Evolutionary conservation across 75 land plant genomes (phyloP).

Genomic region (Picea glauca): DNA sequence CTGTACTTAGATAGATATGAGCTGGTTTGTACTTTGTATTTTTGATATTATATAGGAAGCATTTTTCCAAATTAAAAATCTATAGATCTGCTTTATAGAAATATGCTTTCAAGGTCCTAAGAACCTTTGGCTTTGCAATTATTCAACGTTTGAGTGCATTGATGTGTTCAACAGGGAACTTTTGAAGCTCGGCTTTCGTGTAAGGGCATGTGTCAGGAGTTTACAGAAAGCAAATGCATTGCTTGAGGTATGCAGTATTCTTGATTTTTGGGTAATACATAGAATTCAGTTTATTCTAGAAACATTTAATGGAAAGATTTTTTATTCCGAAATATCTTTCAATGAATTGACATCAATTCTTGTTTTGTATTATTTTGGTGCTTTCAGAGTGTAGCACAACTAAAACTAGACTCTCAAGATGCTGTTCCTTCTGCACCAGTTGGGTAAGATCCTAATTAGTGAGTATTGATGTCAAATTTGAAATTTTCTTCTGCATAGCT

Average conservation of each 20-base stretch:
- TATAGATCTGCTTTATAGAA: too few relatives aligned
- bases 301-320: not conserved
- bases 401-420: slow-evolving; percentile 28
- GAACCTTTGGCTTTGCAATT: too few relatives aligned
- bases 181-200: slow-evolving; percentile 79
- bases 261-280: not conserved
- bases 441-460: not conserved
- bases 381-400: slow-evolving; percentile 47
- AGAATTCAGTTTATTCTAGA: not conserved
- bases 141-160: not conserved
- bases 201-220: slow-evolving; percentile 80
- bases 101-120: too few relatives aligned
- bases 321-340: not conserved
- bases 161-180: slow-evolving; percentile 64
- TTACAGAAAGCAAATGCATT: slow-evolving; percentile 62
- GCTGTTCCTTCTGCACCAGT: slow-evolving; percentile 4
- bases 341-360: not conserved
- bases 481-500: not conserved
- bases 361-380: not conserved
- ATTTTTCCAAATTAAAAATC: too few relatives aligned
- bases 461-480: not conserved
- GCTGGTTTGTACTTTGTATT: not conserved
- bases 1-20: too few relatives aligned
- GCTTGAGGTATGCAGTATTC: slow-evolving; percentile 46
- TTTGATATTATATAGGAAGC: not conserved